Evolutionary conservation across 1,284 basidiomycete species (phyloP), one percentile per base, ranked within the genome.

Genomic region (Meira miltonrushii): DNA sequence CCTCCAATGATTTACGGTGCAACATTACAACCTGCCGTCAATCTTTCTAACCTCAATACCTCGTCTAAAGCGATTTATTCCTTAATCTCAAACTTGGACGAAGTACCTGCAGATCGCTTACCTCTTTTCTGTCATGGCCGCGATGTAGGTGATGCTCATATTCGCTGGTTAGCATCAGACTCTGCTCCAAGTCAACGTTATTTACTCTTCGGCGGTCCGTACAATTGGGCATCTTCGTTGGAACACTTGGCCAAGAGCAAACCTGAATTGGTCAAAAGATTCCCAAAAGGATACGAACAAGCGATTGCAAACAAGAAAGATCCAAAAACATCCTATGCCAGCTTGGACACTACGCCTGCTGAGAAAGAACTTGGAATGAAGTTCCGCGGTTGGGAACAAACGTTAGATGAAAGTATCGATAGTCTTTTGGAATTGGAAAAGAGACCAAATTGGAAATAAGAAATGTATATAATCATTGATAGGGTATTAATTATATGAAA

Each of bases 121-220:
- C 79, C 79, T 12, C 69, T 79, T 25, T 79, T 79, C 59, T 71
- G 65, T 47, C 62, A 71, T 47, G 77, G 70, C 9, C 54, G 65
- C 2, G 67, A 75, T 39, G 58, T 71, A 12, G 78, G 69, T 0
- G 53, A 67, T 23, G 78, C 78, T 0, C 78, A 79, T 49, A 67
- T 77, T 0, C 65, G 53, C 0, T 53, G 50, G 50, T 33, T 53
- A 19, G 17, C 46, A 12, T 69, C 68, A 6, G 50, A 73, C 15
- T 59, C 58, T 33, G 69, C 72, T 19, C 57, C 62, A 33, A 51
- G 57, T 1, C 65, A 64, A 6, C 63, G 72, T 21, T 72, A 61
- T 48, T 55, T 75, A 25, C 53, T 72, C 17, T 67, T 62, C 44
- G 72, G 71, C 10, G 71, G 68, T 19, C 61, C 63, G 23, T 70